Evolutionary conservation across 331 rosid genomes (phyloP), one percentile per base, ranked within the genome.

Genomic region (Acacia pycnantha): DNA sequence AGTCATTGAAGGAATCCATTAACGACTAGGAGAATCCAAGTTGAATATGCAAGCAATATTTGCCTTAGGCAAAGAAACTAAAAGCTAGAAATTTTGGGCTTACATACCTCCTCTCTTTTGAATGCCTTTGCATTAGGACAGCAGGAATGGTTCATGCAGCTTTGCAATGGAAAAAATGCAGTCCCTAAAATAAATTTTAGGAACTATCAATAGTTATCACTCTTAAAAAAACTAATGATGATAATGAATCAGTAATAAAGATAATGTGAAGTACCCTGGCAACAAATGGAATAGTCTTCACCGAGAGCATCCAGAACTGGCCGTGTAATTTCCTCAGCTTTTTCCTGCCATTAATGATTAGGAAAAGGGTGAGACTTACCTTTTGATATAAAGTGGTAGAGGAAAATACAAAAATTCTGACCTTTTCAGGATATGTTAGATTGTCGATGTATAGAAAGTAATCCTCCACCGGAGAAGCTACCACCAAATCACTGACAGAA

Each of bases 101-200:
- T 24, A 78, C 90, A 13, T 84, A 91, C 99, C 97, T 90, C 93
- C n/a, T 92, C 99, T 82, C 99, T 89, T 89, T 96, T 96, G 89
- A 93, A 96, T 50, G 99, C 99, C 79, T 88, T 92, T 33, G 95
- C 98, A 79, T 90, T 96, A n/a, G 98, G 99, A 84, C 86, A 81
- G 86, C 98, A 96, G 47, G 97, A 96, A 88, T 96, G 98, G 85
- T 96, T 96, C 91, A 93, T 83, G 84, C 98, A 92, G 86, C 98
- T 93, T 77, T 96, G 99, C 84, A 96, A 74, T 73, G 99, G 95
- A 81, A 85, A 93, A 83, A 96, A 93, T 0, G 98, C 98, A 35
- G 95, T 91, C 68, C 98, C 99, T 95, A 65, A 76, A 80, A 82
- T 43, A 75, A 77, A 84, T 77, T 51, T 35, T 26, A 6, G 61